Evolutionary conservation across 129 eudicot genomes (phyloP), one percentile per base, ranked within the genome.

Genomic region (Artemisia annua): DNA sequence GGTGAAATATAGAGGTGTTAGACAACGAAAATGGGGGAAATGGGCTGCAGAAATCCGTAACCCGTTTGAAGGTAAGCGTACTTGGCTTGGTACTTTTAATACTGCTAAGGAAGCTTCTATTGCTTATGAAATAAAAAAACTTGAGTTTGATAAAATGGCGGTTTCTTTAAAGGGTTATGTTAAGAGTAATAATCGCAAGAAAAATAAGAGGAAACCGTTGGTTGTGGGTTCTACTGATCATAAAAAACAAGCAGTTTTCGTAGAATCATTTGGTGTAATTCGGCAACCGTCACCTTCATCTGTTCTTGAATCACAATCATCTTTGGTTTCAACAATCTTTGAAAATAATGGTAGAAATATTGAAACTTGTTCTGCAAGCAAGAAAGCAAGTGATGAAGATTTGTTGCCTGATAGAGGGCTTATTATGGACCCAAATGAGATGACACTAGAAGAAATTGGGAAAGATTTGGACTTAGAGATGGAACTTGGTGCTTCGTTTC

Each of bases 41-140:
- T 91, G 92, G 92, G 97, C 97, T 0, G 97, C 97, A 39, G 97
- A 91, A 66, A 91, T 91, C 51, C 90, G 96, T 0, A 87, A 91
- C 68, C 97, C 97, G 39, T 72, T 84, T 65, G 32, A 62, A 52
- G 63, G 72, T 0, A 77, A 61, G 19, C 79, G 96, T 85, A 67
- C 80, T 15, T 91, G 97, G 97, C 78, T 91, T 43, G 97, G 97
- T 16, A 91, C 97, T 48, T 91, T 24, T 43, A 63, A 69, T 30
- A 88, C 92, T 2, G 88, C 95, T 14, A 90, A 85, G 66, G 89
- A 88, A 30, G 97, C 97, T 4, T 73, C 92, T 1, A 46, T 26
- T 24, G 96, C 89, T 76, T 91, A 91, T 44, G 88, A 91, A 26
- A n/a, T 18, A 11, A 82, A 84, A 59, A 81, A 69, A 56, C 81